Evolutionary conservation across 495 filamentous ascomycete genomes (phyloP), one percentile per base, ranked within the genome.

Genomic region (Chaetomium tenue): DNA sequence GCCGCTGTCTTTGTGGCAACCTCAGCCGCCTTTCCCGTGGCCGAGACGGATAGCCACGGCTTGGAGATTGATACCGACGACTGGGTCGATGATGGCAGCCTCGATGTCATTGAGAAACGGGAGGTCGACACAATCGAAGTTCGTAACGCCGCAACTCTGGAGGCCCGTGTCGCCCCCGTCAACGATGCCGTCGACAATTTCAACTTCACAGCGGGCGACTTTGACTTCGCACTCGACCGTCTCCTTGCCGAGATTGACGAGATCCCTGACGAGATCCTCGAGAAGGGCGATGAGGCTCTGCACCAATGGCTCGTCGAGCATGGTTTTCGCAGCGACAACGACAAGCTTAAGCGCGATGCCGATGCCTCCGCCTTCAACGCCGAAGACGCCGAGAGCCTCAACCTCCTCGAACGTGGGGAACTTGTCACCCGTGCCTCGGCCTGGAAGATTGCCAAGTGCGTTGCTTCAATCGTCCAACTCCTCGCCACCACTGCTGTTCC

Each of bases 191-290:
- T 30, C 5, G 42, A 16, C 23, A 46, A 58, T 61, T 66, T 61
- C 61, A 60, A 63, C 51, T 58, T 70, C 52, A 64, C 64, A 0
- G 13, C 4, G n/a, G n/a, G n/a, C 2, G 67, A 64, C 52, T 63
- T 64, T n/a, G 58, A 59, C 63, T 57, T 50, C n/a, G 48, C 68
- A 1, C 65, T 70, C 52, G 57, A 60, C 47, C n/a, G 22, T 5
- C 53, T 65, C 51, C 50, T 67, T 26, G 44, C 26, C 59, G 48
- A 61, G 30, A 60, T 67, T 25, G 62, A 65, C 20, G 48, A 46
- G 52, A 65, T 69, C 60, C 69, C 64, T 39, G 67, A 71, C 59
- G 58, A 60, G 5, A 61, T 67, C n/a, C 59, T 69, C 54, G 60
- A 62, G 39, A 13, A 56, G 9, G 69, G 66, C 46, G 69, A 71